Evolutionary conservation across 345 rosid genomes (phyloP), one percentile per base, ranked within the genome.

Genomic region (Erysimum cheiranthoides): DNA sequence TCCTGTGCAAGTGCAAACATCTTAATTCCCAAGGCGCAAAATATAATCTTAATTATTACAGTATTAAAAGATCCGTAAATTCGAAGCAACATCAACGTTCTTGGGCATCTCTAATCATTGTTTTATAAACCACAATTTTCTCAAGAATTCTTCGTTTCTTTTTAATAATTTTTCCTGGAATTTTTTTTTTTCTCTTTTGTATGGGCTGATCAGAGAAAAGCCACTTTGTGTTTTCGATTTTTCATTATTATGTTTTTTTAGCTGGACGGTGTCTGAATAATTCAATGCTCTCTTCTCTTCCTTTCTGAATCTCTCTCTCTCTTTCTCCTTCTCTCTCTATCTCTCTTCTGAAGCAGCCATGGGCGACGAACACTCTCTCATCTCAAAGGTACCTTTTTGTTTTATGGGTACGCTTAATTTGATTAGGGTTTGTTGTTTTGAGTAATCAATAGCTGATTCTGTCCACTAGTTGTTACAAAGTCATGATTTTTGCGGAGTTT

Each of bases 291-390:
- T 62, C 68, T 67, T 75, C 60, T 46, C 49, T 59, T 57, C 45
- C 74, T 45, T 63, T 85, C 78, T 82, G 82, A 88, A 84, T 81
- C 89, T 68, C 30, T 66, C 30, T 49, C 57, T 56, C 53, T 56
- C 53, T 67, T 17, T 43, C 52, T 46, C 59, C 80, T 64, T 67
- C 70, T 84, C 80, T 78, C 85, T 63, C 32, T 67, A 21, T 47
- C 13, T 76, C 73, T 59, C 59, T 58, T 1, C 13, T 0, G 71
- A 61, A 52, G 71, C 61, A 69, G 64, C 76, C 21, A 92, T 92
- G 99, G 96, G 89, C 66, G 97, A 87, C 54, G 91, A 90, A 85
- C 84, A 78, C 81, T 82, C 84, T 82, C 82, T 79, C 84, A 86
- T 84, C 87, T 60, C 85, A 52, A 95, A 90, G 97, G 99, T 95